Evolutionary conservation across 106 monocot species (phyloP), one percentile per base, ranked within the genome.

Genomic region (Dendrobium officinale): DNA sequence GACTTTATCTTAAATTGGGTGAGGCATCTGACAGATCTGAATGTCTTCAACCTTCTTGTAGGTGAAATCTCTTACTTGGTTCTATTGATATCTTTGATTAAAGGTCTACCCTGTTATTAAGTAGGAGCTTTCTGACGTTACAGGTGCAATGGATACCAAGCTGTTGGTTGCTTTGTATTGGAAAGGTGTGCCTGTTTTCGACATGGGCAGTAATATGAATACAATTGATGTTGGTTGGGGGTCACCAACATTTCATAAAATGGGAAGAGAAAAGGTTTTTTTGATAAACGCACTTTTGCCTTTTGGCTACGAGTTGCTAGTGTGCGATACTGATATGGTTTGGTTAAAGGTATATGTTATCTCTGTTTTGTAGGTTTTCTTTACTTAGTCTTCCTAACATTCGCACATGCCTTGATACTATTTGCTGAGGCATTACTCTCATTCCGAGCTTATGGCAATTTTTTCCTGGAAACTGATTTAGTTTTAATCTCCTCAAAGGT

Each of bases 261-360:
- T 98, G 91, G 97, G 94, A 41, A 89, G 91, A 80, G 92, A 98
- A 79, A 98, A 94, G 80, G 92, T 92, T 64, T 82, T 94, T 42
- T 79, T 98, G 64, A 98, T 94, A 79, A 98, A 98, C 85, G 81
- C 89, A 8, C 54, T 98, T 26, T 81, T 98, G 55, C 92, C 92
- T 42, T 92, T 91, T 87, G 97, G 94, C 9, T 87, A 84, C 79
- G 97, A 98, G 82, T 81, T 98, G 56, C 85, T 98, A 31, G 80
- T 98, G 90, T 94, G 94, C 72, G 97, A 98, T 68, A 92, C 97
- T 26, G 97, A 98, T 77, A 92, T 92, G 92, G 97, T 98, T 76
- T 98, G 97, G 97, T 78, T 94, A 51, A 94, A 94, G 96, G 96
- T 96, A 90, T 73, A 51, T 18, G 42, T 13, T 8, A 27, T 51